Evolutionary conservation across 257 asterid genomes (phyloP), one percentile per base, ranked within the genome.

Genomic region (Solanum rostratum): DNA sequence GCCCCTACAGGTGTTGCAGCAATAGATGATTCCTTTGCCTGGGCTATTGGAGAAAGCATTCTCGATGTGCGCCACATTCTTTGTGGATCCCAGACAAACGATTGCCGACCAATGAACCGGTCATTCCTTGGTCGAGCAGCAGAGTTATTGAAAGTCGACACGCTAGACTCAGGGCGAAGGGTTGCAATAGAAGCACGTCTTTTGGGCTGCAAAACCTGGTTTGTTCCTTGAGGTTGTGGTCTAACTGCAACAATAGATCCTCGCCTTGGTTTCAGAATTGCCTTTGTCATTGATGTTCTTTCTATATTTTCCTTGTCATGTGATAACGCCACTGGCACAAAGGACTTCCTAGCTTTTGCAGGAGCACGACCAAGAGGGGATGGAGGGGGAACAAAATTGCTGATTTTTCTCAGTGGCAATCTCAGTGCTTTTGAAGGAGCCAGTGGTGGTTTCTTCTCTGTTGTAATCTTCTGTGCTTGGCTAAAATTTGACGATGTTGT

Each of bases 111-210:
- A 90, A 91, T 73, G 88, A 79, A 69, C 29, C 93, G 92, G 13
- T 88, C 92, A 3, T 50, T 84, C 90, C 90, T 92, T 53, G 65
- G 81, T 66, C 84, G 87, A 29, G 87, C 85, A 65, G 84, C 76
- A 24, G 95, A 89, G 83, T 86, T 86, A 30, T 85, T 88, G 80
- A 88, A 94, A 69, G 93, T 91, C 65, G 90, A 50, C 65, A 85
- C 83, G 82, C 86, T 88, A 41, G 89, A 55, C 86, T 96, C 97
- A 11, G 93, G 86, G 43, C 89, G 91, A 55, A 88, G 69, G 57
- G 93, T 88, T 82, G 98, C 99, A 79, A 97, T 86, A 22, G 99
- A 97, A 59, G 97, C 95, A 82, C 99, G 90, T 80, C 98, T 85
- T 85, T 87, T 93, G 46, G 95, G 97, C 90, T 92, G 95, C 69